Evolutionary conservation across 1,139 yeast species (phyloP).

Genomic region (Suhomyces guaymorum): DNA sequence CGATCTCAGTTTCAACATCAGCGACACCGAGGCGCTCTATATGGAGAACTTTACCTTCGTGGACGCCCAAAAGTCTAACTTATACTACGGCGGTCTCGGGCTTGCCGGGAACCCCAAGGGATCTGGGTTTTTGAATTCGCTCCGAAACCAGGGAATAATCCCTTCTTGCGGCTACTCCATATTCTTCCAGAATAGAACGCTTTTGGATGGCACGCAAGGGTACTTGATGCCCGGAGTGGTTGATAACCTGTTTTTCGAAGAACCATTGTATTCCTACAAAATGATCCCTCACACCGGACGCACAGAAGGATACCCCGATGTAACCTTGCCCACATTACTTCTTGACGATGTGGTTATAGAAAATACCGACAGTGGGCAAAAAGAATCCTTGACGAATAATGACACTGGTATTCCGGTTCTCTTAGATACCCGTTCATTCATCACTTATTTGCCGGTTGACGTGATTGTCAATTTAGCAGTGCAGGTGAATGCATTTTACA

Average conservation of each 20-base stretch:
- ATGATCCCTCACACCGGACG: conserved; percentile 38
- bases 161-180: conserved; percentile 56
- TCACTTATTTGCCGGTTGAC: conserved; percentile 58
- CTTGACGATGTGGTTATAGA: conserved; percentile 54
- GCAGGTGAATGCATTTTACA: conserved; percentile 72
- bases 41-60: conserved; percentile 33
- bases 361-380: conserved; percentile 37
- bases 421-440: conserved; percentile 58
- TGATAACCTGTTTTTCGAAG: conserved; percentile 46
- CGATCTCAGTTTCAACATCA: conserved; percentile 2
- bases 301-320: background rate
- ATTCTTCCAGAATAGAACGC: conserved; percentile 36
- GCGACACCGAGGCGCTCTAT: no score
- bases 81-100: conserved; percentile 48
- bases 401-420: conserved; percentile 52
- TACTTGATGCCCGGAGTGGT: conserved; percentile 61
- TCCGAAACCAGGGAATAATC: conserved; percentile 37
- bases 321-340: conserved; percentile 55
- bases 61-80: conserved; percentile 25
- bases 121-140: conserved; percentile 42
- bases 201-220: conserved; percentile 27
- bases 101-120: conserved; percentile 47
- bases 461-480: conserved; percentile 65
- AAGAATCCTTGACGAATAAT: conserved; percentile 34
- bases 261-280: conserved; percentile 49